Percentiles rank a stretch among this genome's conserved stretches.
These are phyloP conservation scores for Phyllosticta citribraziliensis DNA, from an alignment of 2,329 filamentous ascomycete species.

Conservation along the genomic window DNA sequence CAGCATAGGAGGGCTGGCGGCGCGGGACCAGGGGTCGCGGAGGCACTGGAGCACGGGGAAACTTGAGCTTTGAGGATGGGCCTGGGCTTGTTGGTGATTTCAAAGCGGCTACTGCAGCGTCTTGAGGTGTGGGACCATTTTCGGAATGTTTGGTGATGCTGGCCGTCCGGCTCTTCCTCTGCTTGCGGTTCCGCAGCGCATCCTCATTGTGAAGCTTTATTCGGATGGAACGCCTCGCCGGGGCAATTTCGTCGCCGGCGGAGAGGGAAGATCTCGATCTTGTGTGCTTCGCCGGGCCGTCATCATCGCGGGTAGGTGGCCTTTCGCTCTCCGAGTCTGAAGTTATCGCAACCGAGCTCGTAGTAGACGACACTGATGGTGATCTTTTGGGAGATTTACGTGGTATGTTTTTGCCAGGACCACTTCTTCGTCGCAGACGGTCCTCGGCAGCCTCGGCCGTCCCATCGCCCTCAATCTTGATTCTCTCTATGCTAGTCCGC, in stretches of 20 bases:
- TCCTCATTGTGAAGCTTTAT: constrained; percentile 86
- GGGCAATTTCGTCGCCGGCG: constrained; percentile 53
- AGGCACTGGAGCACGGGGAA: constrained; percentile 80
- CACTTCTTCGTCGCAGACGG: constrained; percentile 1
- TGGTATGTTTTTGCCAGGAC: constrained; percentile 6
- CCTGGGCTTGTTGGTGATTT: constrained; percentile 89
- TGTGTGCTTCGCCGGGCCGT: constrained; percentile 43
- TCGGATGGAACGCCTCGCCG: constrained; percentile 69
- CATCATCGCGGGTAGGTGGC: constrained; percentile 22
- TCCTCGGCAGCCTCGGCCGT: constrained; percentile 1
- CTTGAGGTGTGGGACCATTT: constrained; percentile 28
- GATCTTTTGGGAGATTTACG: constrained; percentile 27
- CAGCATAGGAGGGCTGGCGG: constrained; percentile 77
- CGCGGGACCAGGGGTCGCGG: constrained; percentile 83
- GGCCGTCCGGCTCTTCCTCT: constrained; percentile 44
- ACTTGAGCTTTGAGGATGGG: constrained; percentile 50
- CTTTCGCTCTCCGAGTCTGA: constrained; percentile 51
- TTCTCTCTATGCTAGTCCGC: neutral
- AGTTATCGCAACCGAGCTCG: constrained; percentile 52
- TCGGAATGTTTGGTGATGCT: constrained; percentile 17
- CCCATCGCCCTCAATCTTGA: constrained; percentile 15
- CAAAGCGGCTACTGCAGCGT: constrained; percentile 58
- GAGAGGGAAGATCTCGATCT: constrained; percentile 50
- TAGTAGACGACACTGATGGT: constrained; percentile 34
- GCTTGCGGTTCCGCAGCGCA: constrained; percentile 60